Percentiles rank a stretch among this genome's conserved stretches.
Evolutionary conservation across 2,329 filamentous ascomycete genomes (phyloP).

Genomic region (Karstenula rhodostoma): DNA sequence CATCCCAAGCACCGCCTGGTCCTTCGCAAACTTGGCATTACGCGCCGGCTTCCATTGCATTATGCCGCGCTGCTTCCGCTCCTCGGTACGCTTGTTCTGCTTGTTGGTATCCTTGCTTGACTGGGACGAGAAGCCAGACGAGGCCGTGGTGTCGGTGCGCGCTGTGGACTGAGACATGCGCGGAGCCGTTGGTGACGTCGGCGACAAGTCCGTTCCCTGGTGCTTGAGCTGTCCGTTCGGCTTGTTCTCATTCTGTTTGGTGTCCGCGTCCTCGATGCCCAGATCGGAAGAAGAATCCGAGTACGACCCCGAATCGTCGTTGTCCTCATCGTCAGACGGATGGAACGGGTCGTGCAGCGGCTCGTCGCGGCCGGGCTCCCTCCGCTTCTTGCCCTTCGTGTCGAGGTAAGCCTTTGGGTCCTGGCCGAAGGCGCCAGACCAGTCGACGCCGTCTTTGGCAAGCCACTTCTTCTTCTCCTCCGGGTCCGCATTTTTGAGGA

Average conservation of each 20-base stretch:
- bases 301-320: conserved; percentile 50
- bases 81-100: conserved; percentile 74
- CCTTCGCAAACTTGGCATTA: conserved; percentile 85
- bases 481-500: conserved; percentile 75
- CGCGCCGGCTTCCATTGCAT: conserved; percentile 96
- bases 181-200: conserved; percentile 19
- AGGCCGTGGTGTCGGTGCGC: conserved; percentile 30
- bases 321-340: conserved; percentile 54
- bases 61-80: conserved; percentile 84
- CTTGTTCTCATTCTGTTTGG: conserved; percentile 6
- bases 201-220: conserved; percentile 41
- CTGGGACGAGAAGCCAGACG: conserved; percentile 22
- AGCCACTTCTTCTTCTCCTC: conserved; percentile 82
- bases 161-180: conserved; percentile 38
- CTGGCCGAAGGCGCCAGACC: conserved; percentile 84
- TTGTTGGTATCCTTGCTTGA: conserved; percentile 67
- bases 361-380: conserved; percentile 63
- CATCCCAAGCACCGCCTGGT: conserved; percentile 82
- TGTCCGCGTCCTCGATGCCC: conserved; percentile 66
- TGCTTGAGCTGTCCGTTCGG: conserved; percentile 26
- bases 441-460: conserved; percentile 80
- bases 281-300: conserved; percentile 60
- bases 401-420: conserved; percentile 72
- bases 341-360: conserved; percentile 62
- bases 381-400: conserved; percentile 59